Evolutionary conservation across 129 eudicot species (phyloP).

Genomic region (Flaveria robusta): DNA sequence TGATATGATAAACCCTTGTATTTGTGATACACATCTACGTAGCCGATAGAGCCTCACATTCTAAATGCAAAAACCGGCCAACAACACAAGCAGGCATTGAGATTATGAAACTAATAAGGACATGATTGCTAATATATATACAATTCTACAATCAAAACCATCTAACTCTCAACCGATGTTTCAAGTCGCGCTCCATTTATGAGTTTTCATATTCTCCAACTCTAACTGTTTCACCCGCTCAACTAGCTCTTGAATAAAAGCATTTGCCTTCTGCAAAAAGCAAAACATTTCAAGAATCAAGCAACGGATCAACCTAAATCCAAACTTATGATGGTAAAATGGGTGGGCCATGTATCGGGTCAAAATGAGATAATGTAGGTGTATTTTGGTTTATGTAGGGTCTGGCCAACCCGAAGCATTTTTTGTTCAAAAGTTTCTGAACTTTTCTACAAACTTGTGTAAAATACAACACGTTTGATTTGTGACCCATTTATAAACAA

Average conservation of each 20-base stretch:
- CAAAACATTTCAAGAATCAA: background rate
- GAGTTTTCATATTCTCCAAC: constrained; percentile 47
- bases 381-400: background rate
- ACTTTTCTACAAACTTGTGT: background rate
- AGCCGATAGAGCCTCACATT: background rate
- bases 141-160: background rate
- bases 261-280: constrained; percentile 58
- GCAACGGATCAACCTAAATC: background rate
- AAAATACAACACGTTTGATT: background rate
- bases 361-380: background rate
- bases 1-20: background rate
- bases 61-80: constrained; percentile 33
- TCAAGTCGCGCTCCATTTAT: constrained; percentile 9
- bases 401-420: background rate
- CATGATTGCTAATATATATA: background rate
- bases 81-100: constrained; percentile 13
- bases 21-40: no score
- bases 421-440: background rate
- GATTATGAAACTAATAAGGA: constrained; percentile 3
- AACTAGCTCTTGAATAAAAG: constrained; percentile 54
- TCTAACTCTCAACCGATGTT: background rate
- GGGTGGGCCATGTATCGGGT: background rate
- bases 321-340: background rate
- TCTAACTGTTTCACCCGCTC: constrained; percentile 56
- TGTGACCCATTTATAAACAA: background rate